A percentile compares a stretch with the other conserved stretches of the same genome.
These are phyloP conservation scores for Clonostachys rosea DNA, from an alignment of 2,329 filamentous ascomycete species.

Conservation along the genomic window DNA sequence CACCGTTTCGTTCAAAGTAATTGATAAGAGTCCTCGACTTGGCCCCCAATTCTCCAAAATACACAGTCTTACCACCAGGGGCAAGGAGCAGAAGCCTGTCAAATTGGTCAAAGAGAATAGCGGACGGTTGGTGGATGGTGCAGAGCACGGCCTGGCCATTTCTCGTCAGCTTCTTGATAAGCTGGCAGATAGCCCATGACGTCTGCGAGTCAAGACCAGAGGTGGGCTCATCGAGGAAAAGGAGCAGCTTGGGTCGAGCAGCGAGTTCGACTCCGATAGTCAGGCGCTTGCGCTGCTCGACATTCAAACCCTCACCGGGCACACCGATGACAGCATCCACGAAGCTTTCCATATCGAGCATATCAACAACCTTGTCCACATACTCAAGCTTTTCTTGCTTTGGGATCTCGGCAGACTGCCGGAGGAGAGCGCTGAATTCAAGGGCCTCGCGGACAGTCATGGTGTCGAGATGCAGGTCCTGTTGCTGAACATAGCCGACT, in stretches of 20 bases:
- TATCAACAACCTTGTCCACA: conserved; percentile 43
- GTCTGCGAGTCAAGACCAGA: conserved; percentile 88
- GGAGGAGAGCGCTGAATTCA: conserved; percentile 27
- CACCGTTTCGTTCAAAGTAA: conserved; percentile 61
- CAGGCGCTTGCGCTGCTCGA: conserved; percentile 55
- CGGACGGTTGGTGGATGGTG: conserved; percentile 45
- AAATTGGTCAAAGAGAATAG: conserved; percentile 36
- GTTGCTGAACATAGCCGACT: conserved; percentile 63
- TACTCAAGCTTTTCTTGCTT: conserved; percentile 40
- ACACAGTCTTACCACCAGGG: conserved; percentile 45
- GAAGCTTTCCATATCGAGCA: conserved; percentile 46
- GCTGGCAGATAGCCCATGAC: conserved; percentile 75
- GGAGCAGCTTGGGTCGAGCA: conserved; percentile 80
- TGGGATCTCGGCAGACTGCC: conserved; percentile 32
- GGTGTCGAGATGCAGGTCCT: conserved; percentile 36
- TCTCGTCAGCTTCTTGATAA: conserved; percentile 56
- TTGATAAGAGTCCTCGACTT: conserved; percentile 27
- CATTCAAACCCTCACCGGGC: conserved; percentile 28
- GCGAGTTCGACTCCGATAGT: conserved; percentile 94
- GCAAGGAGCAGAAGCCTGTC: conserved; percentile 51
- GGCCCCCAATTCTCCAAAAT: conserved; percentile 74
- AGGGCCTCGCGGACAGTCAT: conserved; percentile 36
- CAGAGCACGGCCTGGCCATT: conserved; percentile 42
- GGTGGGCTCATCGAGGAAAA: conserved; percentile 93
- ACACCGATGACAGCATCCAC: conserved; percentile 42